Evolutionary conservation across 495 filamentous ascomycete species (phyloP), one percentile per base, ranked within the genome.

Genomic region (Acidomyces sp.): DNA sequence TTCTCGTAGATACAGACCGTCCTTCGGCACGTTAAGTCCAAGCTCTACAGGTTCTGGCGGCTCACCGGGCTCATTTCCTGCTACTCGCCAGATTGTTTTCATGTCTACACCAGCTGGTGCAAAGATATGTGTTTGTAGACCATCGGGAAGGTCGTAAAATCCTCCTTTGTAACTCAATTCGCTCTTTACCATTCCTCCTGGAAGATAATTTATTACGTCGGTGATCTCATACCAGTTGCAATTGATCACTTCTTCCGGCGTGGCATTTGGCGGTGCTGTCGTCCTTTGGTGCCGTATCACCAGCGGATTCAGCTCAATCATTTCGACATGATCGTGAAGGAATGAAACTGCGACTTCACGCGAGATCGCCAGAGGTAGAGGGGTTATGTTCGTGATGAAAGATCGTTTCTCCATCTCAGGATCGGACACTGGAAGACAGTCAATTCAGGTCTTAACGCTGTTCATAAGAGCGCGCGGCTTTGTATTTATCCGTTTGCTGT

Each of bases 301-400:
- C 5, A 87, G 68, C 0, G 83, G 83, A 56, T 86, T 90, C 19
- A 86, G 65, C 30, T 82, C 77, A 51, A 87, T 87, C 71, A 90
- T 86, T 43, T 74, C 75, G 28, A 64, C 57, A 54, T 85, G 80
- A 52, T 74, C 70, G 58, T 83, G 79, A 4, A 87, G 69, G 16
- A 78, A 77, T 19, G 71, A 65, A 43, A 85, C 53, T 19, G 82
- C 82, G 10, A 69, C 69, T 48, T 78, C 64, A 23, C 80, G 74
- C 15, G 72, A 66, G 36, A 85, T 70, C 34, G 65, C 64, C n/a
- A 68, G 38, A 0, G 83, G 82, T 16, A 87, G 69, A 0, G 80
- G 75, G 21, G 78, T 85, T 44, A 85, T 69, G 24, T 69, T 76
- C 30, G 78, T 85, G 59, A 80, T 78, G 16, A 43, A 43, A n/a